Evolutionary conservation across 768 basidiomycete species (phyloP), one percentile per base, ranked within the genome.

Genomic region (Chalciporus piperatus): DNA sequence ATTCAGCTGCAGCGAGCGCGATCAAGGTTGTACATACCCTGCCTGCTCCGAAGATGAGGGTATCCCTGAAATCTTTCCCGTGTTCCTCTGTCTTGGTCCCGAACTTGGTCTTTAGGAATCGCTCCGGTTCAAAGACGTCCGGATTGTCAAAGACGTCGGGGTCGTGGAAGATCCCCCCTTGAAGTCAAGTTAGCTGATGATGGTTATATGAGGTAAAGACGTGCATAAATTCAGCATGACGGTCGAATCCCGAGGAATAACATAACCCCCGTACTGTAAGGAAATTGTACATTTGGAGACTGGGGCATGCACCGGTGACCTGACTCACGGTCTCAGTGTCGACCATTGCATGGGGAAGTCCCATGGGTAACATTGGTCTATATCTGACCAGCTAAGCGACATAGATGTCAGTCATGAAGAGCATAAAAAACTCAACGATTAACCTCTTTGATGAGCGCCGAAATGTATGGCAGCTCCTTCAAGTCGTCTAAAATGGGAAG

Each of bases 61-160:
- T 50, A 44, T 50, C 49, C 32, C 49, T 41, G 17, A 50, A 50
- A 28, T 50, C 41, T 38, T n/a, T 44, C 33, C 49, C 49, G 12
- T 7, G 14, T 50, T 43, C 42, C 42, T 50, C 41, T 27, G 41
- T 37, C 16, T 50, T 50, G 17, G 49, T 44, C 20, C 49, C 49
- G n/a, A 44, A 50, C 10, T 44, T 50, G 35, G 25, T 50, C 17
- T 28, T 44, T 20, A 44, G 6, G 42, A 37, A 50, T 11, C 49
- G 49, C n/a, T 50, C 49, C 13, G 49, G 49, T 12, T 50, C 27
- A n/a, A 50, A 50, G 25, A 11, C 19, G 6, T 50, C 49, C 6
- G 49, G 49, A 28, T 50, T 44, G 25, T 50, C 49, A 16, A 50
- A 50, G 13, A 50, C 6, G 12, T 44, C 42, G 7, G 42, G 41